Percentiles rank a stretch among this genome's conserved stretches.
These are phyloP conservation scores for Garcia nutans DNA, from an alignment of 345 rosid genomes.

Conservation along the genomic window DNA sequence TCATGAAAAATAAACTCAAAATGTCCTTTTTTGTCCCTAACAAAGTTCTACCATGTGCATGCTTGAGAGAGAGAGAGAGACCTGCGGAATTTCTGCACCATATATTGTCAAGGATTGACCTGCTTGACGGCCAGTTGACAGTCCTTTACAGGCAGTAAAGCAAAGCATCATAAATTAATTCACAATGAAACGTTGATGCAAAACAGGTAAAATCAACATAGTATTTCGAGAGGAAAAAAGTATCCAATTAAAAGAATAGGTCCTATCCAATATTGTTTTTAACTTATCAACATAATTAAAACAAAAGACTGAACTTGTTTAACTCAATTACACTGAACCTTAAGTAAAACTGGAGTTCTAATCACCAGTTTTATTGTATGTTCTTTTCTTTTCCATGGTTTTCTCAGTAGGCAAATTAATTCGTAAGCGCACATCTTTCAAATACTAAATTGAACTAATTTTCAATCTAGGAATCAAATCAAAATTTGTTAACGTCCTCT, in stretches of 20 bases:
- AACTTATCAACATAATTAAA: neutral
- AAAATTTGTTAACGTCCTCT: neutral
- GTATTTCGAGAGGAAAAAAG: too few relatives aligned
- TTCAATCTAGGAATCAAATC: neutral
- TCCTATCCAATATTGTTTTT: neutral
- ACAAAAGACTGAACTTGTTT: neutral
- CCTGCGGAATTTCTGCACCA: slow-evolving; percentile 93
- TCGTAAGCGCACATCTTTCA: neutral
- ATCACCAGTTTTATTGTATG: neutral
- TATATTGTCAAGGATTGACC: slow-evolving; percentile 93
- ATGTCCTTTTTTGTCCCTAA: neutral
- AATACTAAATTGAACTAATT: neutral
- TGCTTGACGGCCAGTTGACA: slow-evolving; percentile 81
- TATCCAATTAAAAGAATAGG: too few relatives aligned
- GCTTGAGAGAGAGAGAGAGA: slow-evolving; percentile 11
- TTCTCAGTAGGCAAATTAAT: slow-evolving; percentile 13
- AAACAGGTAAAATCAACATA: neutral
- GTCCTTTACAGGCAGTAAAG: slow-evolving; percentile 44
- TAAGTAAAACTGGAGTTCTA: neutral
- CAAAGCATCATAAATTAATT: slow-evolving; percentile 17
- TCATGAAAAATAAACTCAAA: neutral
- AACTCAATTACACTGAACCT: neutral
- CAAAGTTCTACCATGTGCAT: neutral
- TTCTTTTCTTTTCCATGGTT: neutral
- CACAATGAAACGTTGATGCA: neutral